Evolutionary conservation across 176 grass and related monocot species (phyloP).

Genomic region (Eleusine indica): DNA sequence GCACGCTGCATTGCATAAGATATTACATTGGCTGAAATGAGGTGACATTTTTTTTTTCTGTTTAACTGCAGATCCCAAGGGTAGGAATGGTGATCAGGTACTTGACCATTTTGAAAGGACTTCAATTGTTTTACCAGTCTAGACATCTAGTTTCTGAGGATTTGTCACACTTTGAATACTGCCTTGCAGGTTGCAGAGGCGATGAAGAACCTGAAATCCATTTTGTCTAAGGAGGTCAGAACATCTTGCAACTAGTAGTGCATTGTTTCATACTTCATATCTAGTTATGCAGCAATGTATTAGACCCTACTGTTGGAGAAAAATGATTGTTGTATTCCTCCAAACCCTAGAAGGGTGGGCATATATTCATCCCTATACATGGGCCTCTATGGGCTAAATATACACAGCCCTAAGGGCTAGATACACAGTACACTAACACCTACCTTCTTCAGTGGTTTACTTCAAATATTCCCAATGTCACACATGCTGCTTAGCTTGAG

Average conservation of each 20-base stretch:
- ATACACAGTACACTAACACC: no score
- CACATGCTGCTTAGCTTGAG: not conserved
- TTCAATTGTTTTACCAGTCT: not conserved
- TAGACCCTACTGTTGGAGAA: not conserved
- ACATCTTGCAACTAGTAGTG: conserved; percentile 8
- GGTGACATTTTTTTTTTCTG: conserved; percentile 17
- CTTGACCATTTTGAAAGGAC: conserved; percentile 3
- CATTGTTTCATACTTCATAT: conserved; percentile 12
- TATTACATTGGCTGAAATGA: not conserved
- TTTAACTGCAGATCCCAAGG: conserved; percentile 62
- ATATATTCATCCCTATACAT: no score
- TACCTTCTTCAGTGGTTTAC: not conserved
- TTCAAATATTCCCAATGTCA: not conserved
- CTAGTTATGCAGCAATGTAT: not conserved
- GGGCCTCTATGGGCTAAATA: no score
- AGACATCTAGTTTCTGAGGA: conserved; percentile 15
- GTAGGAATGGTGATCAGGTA: conserved; percentile 63
- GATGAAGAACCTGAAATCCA: conserved; percentile 68
- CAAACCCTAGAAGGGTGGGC: no score
- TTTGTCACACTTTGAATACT: conserved; percentile 33
- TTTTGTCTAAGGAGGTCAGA: conserved; percentile 87
- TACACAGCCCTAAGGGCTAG: no score
- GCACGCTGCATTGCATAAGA: not conserved
- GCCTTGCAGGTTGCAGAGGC: conserved; percentile 47
- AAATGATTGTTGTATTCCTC: no score